Base-by-base conservation (phyloP, 2,329 filamentous ascomycete species). In the Microcera coccophila region DNA sequence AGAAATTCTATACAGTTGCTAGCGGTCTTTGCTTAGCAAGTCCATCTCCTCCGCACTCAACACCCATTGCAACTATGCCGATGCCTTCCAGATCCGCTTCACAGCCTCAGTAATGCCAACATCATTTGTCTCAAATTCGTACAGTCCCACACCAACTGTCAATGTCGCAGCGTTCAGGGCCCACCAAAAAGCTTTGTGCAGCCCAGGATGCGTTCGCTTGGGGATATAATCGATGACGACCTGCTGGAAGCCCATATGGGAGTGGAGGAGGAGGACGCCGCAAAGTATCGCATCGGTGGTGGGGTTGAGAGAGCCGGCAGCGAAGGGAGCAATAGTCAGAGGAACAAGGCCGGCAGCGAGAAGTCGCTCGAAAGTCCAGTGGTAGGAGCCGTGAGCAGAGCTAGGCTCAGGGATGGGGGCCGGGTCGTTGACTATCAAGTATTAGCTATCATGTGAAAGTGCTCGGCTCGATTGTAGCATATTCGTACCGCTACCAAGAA, bases 81-180 rank as follows among this genome's bases (percentile, higher is more conserved):
- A 88, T 60, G 93, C 91, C 61, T 78, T 87, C 93, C 93, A 98
- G 50, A 97, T 74, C 63, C 86, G 81, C 78, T 86, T 89, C 54
- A 96, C 76, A 22, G 84, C 85, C 76, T 95, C 91, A 8, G 90
- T 95, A 47, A 98, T 68, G 54, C 93, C 93, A 39, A 98, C 89
- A 57, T 98, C 93, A 63, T 96, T 97, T 22, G 93, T 98, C 82
- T 98, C 93, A 61, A 97, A 97, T 70, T 97, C 91, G 72, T 98
- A 98, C 61, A 97, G 77, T 44, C 90, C 90, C 53, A 95, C 77
- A 38, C 87, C 90, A 50, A 90, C 87, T 39, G 88, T 73, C 45
- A 91, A 74, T 10, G 94, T 96, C 47, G 80, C 83, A 35, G 76
- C 70, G 61, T 90, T 90, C 50, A 97, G 79, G 28, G 76, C 73